A percentile compares a stretch with the other conserved stretches of the same genome.
phyloP scores from a whole-genome alignment of 495 filamentous ascomycete genomes.

The Achaetomiella virescens region DNA sequence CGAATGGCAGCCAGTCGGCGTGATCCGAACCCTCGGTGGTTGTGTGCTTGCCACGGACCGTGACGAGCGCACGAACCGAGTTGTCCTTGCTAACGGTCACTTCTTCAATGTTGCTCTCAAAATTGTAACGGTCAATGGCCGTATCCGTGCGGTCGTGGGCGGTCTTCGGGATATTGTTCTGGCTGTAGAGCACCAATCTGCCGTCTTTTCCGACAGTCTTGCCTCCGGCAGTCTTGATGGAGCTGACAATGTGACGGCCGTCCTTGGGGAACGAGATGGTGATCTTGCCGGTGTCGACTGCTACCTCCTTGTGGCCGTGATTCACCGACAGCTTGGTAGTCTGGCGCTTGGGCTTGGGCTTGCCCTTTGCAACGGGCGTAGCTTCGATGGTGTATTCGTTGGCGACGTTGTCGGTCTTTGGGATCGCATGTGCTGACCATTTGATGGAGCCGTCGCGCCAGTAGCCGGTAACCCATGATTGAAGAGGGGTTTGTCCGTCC shows the following conservation, averaged over 20 bases:
- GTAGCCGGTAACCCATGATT: conserved; percentile 1
- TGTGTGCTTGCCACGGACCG: conserved; percentile 4
- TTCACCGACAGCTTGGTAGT: not conserved
- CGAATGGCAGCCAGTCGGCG: not conserved
- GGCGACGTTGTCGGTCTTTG: not conserved
- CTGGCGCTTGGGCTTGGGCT: not conserved
- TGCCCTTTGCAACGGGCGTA: not conserved
- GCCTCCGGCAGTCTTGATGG: conserved; percentile 1
- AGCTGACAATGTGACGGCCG: not conserved
- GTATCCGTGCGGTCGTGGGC: not conserved
- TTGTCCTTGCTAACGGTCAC: not conserved
- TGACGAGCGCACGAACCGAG: conserved; percentile 1
- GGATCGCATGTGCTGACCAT: conserved; percentile 4
- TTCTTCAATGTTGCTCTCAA: conserved; percentile 2
- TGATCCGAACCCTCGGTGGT: not conserved
- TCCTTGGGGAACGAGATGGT: not conserved
- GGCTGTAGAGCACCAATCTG: not conserved
- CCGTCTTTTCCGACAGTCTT: conserved; percentile 1
- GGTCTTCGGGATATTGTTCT: not conserved
- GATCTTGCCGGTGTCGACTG: conserved; percentile 1
- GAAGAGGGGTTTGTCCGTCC: not conserved
- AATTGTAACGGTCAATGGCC: not conserved
- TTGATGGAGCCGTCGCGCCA: conserved; percentile 6
- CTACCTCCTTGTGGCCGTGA: not conserved
- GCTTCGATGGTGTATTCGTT: not conserved